phyloP scores from a whole-genome alignment of 164 flowering plant genomes.

The Macadamia tetraphylla region DNA sequence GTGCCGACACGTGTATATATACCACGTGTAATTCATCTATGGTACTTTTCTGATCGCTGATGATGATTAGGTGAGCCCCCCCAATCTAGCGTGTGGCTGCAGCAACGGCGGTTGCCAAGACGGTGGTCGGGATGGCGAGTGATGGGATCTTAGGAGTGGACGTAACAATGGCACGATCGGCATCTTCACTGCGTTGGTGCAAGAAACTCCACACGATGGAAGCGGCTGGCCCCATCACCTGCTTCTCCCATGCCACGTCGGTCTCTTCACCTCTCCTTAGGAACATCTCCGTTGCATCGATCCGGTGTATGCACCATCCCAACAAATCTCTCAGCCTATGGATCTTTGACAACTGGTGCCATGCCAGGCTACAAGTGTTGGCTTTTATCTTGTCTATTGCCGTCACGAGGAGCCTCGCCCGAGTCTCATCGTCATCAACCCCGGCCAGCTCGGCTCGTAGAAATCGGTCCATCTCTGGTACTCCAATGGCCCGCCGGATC shows the following conservation, averaged over 20 bases:
- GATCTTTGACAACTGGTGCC: slow-evolving; percentile 55
- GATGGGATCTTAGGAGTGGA: not conserved
- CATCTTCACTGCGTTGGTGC: not conserved
- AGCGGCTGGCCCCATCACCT: slow-evolving; percentile 38
- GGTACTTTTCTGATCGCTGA: too few relatives aligned
- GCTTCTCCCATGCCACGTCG: slow-evolving; percentile 51
- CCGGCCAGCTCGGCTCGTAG: slow-evolving; percentile 24
- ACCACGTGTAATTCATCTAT: too few relatives aligned
- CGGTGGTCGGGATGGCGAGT: not conserved
- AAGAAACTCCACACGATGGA: slow-evolving; percentile 38
- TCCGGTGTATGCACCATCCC: slow-evolving; percentile 52
- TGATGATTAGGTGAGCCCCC: too few relatives aligned
- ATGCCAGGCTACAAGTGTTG: slow-evolving; percentile 49
- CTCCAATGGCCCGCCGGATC: slow-evolving; percentile 65
- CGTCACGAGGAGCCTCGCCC: slow-evolving; percentile 22
- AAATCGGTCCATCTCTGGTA: slow-evolving; percentile 55
- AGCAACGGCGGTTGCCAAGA: not conserved
- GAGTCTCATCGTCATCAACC: slow-evolving; percentile 11
- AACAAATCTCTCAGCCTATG: slow-evolving; percentile 27
- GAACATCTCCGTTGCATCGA: slow-evolving; percentile 67
- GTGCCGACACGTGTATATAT: too few relatives aligned
- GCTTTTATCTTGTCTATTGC: slow-evolving; percentile 47
- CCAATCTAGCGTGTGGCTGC: slow-evolving; percentile 4
- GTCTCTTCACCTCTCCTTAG: slow-evolving; percentile 28
- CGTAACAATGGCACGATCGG: not conserved